phyloP scores from a whole-genome alignment of 345 rosid genomes.

The Rhodamnia argentea region DNA sequence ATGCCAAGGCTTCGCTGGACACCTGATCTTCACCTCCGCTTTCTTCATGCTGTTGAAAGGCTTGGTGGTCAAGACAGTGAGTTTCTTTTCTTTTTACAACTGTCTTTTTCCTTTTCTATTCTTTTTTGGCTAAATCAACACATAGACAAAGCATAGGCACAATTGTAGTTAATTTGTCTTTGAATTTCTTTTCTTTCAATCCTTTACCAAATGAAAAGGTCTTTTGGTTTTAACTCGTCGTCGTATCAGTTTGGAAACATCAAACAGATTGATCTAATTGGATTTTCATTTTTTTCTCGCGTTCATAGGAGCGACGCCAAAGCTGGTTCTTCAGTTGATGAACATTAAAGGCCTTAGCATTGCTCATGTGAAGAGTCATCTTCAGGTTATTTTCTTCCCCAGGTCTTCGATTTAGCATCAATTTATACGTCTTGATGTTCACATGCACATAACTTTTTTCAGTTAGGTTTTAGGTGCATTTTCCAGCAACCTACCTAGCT shows the following conservation, averaged over 20 bases:
- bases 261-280: neutral
- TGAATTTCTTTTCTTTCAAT: neutral
- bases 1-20: slow-evolving; percentile 72
- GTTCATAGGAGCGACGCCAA: slow-evolving; percentile 70
- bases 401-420: neutral
- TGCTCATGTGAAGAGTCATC: slow-evolving; percentile 90
- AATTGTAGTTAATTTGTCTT: neutral
- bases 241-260: neutral
- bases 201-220: neutral
- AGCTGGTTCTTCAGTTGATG: slow-evolving; percentile 75
- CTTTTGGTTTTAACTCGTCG: neutral
- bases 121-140: neutral
- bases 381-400: slow-evolving; percentile 40
- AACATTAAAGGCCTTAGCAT: slow-evolving; percentile 80
- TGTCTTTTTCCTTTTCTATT: neutral
- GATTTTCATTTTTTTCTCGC: neutral
- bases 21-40: slow-evolving; percentile 72
- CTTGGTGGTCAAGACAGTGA: slow-evolving; percentile 79
- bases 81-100: slow-evolving; percentile 1
- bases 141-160: neutral
- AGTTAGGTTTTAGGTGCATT: neutral
- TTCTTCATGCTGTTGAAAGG: slow-evolving; percentile 58
- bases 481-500: neutral
- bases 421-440: neutral
- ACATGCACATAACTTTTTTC: neutral